Evolutionary conservation across 805 yeast species (phyloP).

Genomic region (Suhomyces kilbournensis): DNA sequence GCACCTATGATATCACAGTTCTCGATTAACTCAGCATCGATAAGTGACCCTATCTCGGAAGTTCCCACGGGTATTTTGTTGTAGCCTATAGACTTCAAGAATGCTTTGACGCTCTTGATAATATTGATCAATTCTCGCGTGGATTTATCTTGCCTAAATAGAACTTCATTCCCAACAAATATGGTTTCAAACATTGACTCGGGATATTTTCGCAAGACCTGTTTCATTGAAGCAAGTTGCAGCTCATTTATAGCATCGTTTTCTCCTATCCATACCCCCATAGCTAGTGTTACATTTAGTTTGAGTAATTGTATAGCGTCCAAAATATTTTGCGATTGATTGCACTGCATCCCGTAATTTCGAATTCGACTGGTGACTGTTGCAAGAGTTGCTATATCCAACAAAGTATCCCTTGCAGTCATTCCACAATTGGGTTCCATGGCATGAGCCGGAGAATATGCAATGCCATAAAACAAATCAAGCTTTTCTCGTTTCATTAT

Average conservation of each 20-base stretch:
- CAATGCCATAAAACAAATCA: constrained; percentile 50
- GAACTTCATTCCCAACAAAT: constrained; percentile 61
- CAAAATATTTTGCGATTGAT: constrained; percentile 51
- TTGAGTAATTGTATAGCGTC: constrained; percentile 50
- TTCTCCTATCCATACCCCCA: constrained; percentile 62
- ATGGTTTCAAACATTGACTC: constrained; percentile 45
- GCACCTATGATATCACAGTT: constrained; percentile 59
- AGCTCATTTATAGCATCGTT: constrained; percentile 42
- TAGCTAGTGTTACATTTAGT: constrained; percentile 52
- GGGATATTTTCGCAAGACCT: constrained; percentile 43
- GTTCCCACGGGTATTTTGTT: constrained; percentile 56
- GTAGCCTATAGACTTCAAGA: constrained; percentile 29
- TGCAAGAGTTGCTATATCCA: constrained; percentile 57
- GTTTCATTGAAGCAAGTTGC: constrained; percentile 47
- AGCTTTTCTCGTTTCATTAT: not conserved
- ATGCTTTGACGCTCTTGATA: constrained; percentile 41
- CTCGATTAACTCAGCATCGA: constrained; percentile 37
- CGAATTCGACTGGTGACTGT: constrained; percentile 56
- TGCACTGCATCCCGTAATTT: constrained; percentile 61
- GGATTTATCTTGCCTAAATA: constrained; percentile 50
- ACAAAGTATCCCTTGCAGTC: constrained; percentile 44
- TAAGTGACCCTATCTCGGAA: constrained; percentile 53
- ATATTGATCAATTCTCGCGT: constrained; percentile 35
- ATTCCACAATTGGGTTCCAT: constrained; percentile 55
- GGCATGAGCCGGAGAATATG: constrained; percentile 56